Evolutionary conservation across 768 basidiomycete species (phyloP).

Genomic region (Boletus rex-veris): DNA sequence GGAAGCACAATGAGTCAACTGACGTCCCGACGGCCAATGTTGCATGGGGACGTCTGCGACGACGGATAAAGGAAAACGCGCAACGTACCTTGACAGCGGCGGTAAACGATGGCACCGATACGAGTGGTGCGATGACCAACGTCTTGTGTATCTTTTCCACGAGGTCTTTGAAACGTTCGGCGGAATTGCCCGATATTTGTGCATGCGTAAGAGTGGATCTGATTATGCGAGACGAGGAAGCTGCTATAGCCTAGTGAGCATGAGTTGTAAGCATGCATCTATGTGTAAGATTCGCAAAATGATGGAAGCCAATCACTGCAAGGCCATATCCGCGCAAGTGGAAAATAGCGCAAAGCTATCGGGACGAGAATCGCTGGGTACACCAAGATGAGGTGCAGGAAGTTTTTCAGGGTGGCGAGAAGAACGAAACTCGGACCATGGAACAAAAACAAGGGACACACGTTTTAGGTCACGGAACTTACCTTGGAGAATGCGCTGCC

Average conservation of each 20-base stretch:
- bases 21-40: neutral
- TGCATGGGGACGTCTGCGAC: neutral
- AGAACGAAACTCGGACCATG: neutral
- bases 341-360: neutral
- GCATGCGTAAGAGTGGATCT: conserved; percentile 10
- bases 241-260: conserved; percentile 8
- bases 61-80: conserved; percentile 1
- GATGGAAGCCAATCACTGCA: conserved; percentile 8
- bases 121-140: conserved; percentile 55
- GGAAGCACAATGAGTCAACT: conserved; percentile 1
- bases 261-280: conserved; percentile 12
- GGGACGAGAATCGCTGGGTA: neutral
- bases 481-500: conserved; percentile 26
- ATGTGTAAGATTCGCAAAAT: neutral
- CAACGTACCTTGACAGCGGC: conserved; percentile 15
- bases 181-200: conserved; percentile 6
- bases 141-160: conserved; percentile 65
- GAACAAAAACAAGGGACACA: conserved; percentile 7
- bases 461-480: conserved; percentile 8
- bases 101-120: conserved; percentile 32
- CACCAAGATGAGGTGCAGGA: neutral
- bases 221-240: conserved; percentile 1
- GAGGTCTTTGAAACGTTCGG: conserved; percentile 47
- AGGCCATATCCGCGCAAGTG: conserved; percentile 10
- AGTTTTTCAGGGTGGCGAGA: neutral